Percentiles rank a stretch among this genome's conserved stretches.
These are phyloP conservation scores for cucumber (Cucumis sativus) DNA, from an alignment of 306 rosid species.

Conservation along the genomic window Cucumber_9930_V3 NC_026661.2:20672001-20672500, in stretches of 20 bases:
- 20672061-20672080: slow-evolving; percentile 1
- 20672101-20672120: slow-evolving; percentile 25
- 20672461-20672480: too few relatives aligned
- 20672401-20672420: too few relatives aligned
- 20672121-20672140: slow-evolving; percentile 28
- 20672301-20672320: too few relatives aligned
- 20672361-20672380: too few relatives aligned
- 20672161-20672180: slow-evolving; percentile 27
- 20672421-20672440: too few relatives aligned
- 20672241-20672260: not conserved
- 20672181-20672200: slow-evolving; percentile 26
- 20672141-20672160: slow-evolving; percentile 19
- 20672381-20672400: too few relatives aligned
- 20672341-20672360: too few relatives aligned
- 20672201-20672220: slow-evolving; percentile 35
- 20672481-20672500: too few relatives aligned
- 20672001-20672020: slow-evolving; percentile 16
- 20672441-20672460: too few relatives aligned
- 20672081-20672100: slow-evolving; percentile 26
- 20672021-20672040: slow-evolving; percentile 11
- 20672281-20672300: too few relatives aligned
- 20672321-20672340: too few relatives aligned
- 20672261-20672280: too few relatives aligned
- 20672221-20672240: not conserved
- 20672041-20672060: slow-evolving; percentile 27